Conservation (phyloP, 164 flowering plant genomes). For the Taxillus chinensis region DNA sequence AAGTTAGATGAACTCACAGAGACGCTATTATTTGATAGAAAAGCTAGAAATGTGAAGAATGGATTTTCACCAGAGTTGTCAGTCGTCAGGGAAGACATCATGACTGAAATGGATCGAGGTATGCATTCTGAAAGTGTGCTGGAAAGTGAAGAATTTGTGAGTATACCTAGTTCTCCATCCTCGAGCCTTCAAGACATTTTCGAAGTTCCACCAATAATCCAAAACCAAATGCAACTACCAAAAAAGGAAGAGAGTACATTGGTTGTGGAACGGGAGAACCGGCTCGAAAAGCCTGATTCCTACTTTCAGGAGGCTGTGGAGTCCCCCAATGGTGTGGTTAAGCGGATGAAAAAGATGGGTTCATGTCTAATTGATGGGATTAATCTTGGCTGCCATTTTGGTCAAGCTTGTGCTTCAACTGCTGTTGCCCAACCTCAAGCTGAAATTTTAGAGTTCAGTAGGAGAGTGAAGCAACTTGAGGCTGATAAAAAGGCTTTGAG, state of each 20-base stretch:
- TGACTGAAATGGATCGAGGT: not conserved
- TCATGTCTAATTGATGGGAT: conserved; percentile 11
- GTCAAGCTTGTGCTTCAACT: conserved; percentile 10
- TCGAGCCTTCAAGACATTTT: conserved; percentile 45
- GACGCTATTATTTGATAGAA: conserved; percentile 20
- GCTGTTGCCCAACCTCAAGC: conserved; percentile 14
- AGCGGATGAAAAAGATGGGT: conserved; percentile 19
- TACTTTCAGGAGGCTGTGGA: conserved; percentile 9
- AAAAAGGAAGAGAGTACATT: conserved; percentile 13
- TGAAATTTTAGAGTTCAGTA: conserved; percentile 27
- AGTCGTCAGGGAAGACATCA: too few species aligned
- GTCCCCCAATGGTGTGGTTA: conserved; percentile 16
- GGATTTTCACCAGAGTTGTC: too few species aligned
- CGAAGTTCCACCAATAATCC: conserved; percentile 48
- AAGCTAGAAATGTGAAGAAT: too few species aligned
- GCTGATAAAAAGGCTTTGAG: conserved; percentile 21
- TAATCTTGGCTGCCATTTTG: conserved; percentile 11
- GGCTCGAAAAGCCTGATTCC: conserved; percentile 26
- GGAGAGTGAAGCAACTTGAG: conserved; percentile 42
- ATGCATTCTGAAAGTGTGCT: conserved; percentile 9
- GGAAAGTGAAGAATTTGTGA: conserved; percentile 12
- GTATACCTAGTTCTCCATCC: conserved; percentile 6
- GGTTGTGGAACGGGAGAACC: conserved; percentile 17
- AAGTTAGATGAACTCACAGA: conserved; percentile 41
- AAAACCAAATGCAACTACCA: conserved; percentile 7